A percentile compares a stretch with the other conserved stretches of the same genome.
Conservation (phyloP, 2,329 filamentous ascomycete species). For the Raffaelea albimanens region DNA sequence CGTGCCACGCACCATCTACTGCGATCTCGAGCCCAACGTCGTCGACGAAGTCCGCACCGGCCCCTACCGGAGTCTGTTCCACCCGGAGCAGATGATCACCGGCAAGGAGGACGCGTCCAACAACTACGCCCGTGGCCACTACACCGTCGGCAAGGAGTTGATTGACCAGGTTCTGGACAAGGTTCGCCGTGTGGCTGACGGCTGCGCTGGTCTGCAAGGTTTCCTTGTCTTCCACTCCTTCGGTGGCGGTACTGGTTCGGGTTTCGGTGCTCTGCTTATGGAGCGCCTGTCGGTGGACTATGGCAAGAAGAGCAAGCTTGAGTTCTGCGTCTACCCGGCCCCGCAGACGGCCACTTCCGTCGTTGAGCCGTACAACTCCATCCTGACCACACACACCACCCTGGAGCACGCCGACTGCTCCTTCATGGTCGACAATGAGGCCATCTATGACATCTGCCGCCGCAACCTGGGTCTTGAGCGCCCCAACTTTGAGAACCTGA, state of each 20-base stretch:
- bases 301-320: slow-evolving; percentile 99
- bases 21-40: slow-evolving; percentile 98
- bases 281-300: slow-evolving; percentile 98
- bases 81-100: slow-evolving; percentile 99
- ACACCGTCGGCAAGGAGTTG: slow-evolving; percentile 98
- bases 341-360: slow-evolving; percentile 95
- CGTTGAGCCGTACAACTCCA: slow-evolving; percentile 99
- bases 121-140: slow-evolving; percentile 99
- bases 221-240: slow-evolving; percentile 99
- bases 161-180: slow-evolving; percentile 97
- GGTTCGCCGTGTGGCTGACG: slow-evolving; percentile 93
- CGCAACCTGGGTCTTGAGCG: slow-evolving; percentile 95
- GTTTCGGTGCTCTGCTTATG: slow-evolving; percentile 97
- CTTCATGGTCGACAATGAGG: slow-evolving; percentile 99
- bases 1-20: slow-evolving; percentile 97
- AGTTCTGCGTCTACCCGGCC: slow-evolving; percentile 98
- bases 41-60: slow-evolving; percentile 98
- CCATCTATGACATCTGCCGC: slow-evolving; percentile 98
- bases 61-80: slow-evolving; percentile 91
- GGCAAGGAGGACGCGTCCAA: slow-evolving; percentile 99
- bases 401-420: slow-evolving; percentile 99
- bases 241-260: slow-evolving; percentile 96
- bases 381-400: slow-evolving; percentile 97
- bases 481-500: slow-evolving; percentile 97
- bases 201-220: slow-evolving; percentile 95